These are phyloP conservation scores for Bruguiera gymnorhiza DNA, from an alignment of 345 rosid species.

Conservation along the genomic window DNA sequence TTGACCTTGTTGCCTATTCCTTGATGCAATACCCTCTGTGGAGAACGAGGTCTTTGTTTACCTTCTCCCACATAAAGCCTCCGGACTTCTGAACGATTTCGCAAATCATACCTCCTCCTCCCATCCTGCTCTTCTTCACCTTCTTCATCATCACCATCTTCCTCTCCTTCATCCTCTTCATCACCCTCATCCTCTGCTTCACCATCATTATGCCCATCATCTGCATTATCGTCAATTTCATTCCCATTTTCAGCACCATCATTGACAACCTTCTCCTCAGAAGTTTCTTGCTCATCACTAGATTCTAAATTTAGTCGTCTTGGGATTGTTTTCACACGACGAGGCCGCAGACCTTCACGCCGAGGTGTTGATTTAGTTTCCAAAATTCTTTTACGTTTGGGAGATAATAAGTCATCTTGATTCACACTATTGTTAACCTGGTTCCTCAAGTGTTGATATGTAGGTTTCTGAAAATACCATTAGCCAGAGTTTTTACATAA, in stretches of 20 bases:
- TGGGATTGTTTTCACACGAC: slow-evolving; percentile 57
- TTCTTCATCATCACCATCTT: slow-evolving; percentile 64
- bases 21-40: slow-evolving; percentile 91
- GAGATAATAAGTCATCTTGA: slow-evolving; percentile 57
- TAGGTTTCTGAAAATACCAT: slow-evolving; percentile 53
- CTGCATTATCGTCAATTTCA: slow-evolving; percentile 63
- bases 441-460: slow-evolving; percentile 56
- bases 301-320: slow-evolving; percentile 54
- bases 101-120: slow-evolving; percentile 90
- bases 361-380: slow-evolving; percentile 67
- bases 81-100: slow-evolving; percentile 92
- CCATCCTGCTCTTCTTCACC: slow-evolving; percentile 91
- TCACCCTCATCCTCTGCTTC: slow-evolving; percentile 64
- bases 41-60: slow-evolving; percentile 84
- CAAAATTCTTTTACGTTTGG: slow-evolving; percentile 48
- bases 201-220: slow-evolving; percentile 42
- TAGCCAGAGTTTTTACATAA: slow-evolving; percentile 9
- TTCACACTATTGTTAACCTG: slow-evolving; percentile 51
- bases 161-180: slow-evolving; percentile 59
- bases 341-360: slow-evolving; percentile 99
- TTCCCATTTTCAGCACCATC: slow-evolving; percentile 86
- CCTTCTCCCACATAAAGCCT: slow-evolving; percentile 72
- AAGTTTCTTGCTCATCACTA: slow-evolving; percentile 63
- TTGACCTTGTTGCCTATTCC: slow-evolving; percentile 87
- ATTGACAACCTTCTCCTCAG: slow-evolving; percentile 71